Evolutionary conservation across 805 yeast genomes (phyloP), one percentile per base, ranked within the genome.

Genomic region (Candida jianshihensis): DNA sequence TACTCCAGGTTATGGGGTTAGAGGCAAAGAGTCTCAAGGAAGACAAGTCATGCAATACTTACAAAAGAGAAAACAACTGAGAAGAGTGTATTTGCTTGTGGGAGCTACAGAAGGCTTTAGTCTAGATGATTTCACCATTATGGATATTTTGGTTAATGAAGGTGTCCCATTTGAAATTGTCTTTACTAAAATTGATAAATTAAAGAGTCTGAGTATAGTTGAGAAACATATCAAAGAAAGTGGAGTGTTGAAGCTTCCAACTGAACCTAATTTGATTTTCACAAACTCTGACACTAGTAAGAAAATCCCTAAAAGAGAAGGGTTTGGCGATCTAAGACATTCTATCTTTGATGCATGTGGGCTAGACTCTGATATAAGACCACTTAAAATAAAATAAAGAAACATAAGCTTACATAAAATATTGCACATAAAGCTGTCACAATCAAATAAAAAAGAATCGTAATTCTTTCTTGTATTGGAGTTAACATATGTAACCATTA

Each of bases 1-100:
- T 53, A 72, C 87, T 18, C 97, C 97, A 1, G 97, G 97, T 0
- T 89, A 89, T 55, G 97, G 97, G 3, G 69, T 60, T 27, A 75
- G 70, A 42, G 88, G 94, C 14, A 70, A 68, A 13, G 52, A 49
- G 8, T 60, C 65, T 45, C 96, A 89, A 53, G 97, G 96, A 2
- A 61, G 71, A 28, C 67, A 78, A 20, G 81, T 82, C 1, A 51
- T 76, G 48, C 73, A 76, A 25, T 88, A 86, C 50, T 56, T 89
- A 7, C 59, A 61, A 19, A 61, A 69, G 17, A 61, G 92, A 33
- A 56, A 63, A 37, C 71, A 67, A 22, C 60, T 88, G 17, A 61
- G 70, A 21, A 67, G 78, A 33, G 78, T 78, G 2, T 85, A 72
- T 44, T 50, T 88, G 10, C 58, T 88, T 14, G 53, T 85, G 0